Conservation (phyloP, 2,329 filamentous ascomycete genomes). For the Cytospora chrysosperma region DNA sequence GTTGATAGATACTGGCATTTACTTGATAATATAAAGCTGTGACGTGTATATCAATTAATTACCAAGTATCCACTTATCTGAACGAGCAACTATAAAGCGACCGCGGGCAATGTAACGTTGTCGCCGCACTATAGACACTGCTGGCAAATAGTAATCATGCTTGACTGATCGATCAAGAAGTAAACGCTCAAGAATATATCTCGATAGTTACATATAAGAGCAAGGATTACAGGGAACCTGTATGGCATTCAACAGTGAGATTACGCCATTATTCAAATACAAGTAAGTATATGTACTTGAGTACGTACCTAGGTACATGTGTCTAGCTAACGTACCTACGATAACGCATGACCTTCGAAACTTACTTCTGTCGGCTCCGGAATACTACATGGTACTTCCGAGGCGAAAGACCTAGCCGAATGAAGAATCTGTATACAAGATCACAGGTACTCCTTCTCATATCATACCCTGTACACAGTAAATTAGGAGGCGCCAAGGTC, state of each 20-base stretch:
- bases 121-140: neutral
- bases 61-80: neutral
- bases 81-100: neutral
- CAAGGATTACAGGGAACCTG: too few relatives aligned
- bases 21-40: too few relatives aligned
- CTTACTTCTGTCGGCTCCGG: neutral
- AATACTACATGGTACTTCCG: neutral
- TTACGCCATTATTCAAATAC: too few relatives aligned
- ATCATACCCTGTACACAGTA: neutral
- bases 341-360: neutral
- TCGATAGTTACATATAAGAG: too few relatives aligned
- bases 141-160: neutral
- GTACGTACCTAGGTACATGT: too few relatives aligned
- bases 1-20: too few relatives aligned
- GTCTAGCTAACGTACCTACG: too few relatives aligned
- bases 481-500: neutral
- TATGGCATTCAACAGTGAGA: too few relatives aligned
- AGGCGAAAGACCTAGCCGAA: neutral
- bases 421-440: neutral
- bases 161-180: too few relatives aligned
- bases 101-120: neutral
- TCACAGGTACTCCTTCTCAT: neutral
- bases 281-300: too few relatives aligned
- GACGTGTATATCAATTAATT: neutral
- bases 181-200: too few relatives aligned